Evolutionary conservation across 1,284 basidiomycete species (phyloP), one percentile per base, ranked within the genome.

Genomic region (Boletus mariae): DNA sequence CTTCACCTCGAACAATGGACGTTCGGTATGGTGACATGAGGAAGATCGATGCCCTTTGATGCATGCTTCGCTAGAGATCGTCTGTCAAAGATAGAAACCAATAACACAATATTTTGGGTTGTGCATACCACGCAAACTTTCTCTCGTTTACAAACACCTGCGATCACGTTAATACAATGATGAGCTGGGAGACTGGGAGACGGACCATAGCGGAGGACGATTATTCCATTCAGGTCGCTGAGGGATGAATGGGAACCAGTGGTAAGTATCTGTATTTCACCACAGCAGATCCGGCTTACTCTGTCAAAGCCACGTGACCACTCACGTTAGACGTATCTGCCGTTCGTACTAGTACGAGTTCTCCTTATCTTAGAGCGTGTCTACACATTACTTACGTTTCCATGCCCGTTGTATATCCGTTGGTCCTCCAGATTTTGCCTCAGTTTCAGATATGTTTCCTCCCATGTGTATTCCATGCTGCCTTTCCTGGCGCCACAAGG

Each of bases 31-130:
- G 38, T 81, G 80, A 66, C 91, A 94, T 11, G 82, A 83, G 2
- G 90, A 91, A 2, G 91, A 92, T 51, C 91, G 82, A 64, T 93
- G 91, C 2, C 90, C 91, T 72, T 93, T 92, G 70, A 93, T 92
- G 69, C 91, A 94, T 10, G 90, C 87, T 72, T 88, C 87, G 70
- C 90, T 92, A 15, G 47, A 47, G 38, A 53, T 52, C 44, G 44
- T n/a, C 25, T 25, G 48, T 51, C 11, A 59, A 34, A 35, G 49
- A 34, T 41, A 29, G 34, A 23, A 32, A 37, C 41, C 38, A 47
- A 45, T 29, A 32, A 28, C n/a, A 10, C 11, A 37, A 10, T 13
- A 41, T 38, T 13, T 29, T 42, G 17, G 47, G 5, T 20, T 20
- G 15, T 52, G 67, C 73, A 49, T 63, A 89, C 88, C 88, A 91